Evolutionary conservation across 805 yeast genomes (phyloP).

Genomic region (Metschnikowia similis): DNA sequence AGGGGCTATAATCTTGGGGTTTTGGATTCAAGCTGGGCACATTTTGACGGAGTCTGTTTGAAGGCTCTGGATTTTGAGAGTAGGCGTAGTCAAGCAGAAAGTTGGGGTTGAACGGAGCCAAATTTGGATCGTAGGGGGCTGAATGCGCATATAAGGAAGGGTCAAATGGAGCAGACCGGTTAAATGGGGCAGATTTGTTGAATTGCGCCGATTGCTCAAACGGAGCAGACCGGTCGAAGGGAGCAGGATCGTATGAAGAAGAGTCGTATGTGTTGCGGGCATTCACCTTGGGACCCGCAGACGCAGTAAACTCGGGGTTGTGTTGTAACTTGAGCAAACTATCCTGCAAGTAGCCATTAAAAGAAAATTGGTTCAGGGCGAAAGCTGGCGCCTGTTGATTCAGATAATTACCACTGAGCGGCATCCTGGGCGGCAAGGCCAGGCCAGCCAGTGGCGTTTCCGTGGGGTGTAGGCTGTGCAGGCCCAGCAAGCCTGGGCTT

Average conservation of each 20-base stretch:
- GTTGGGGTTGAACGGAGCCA: background rate
- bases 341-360: slow-evolving; percentile 5
- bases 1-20: background rate
- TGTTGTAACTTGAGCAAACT: slow-evolving; percentile 8
- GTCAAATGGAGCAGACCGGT: background rate
- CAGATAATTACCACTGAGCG: background rate
- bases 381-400: background rate
- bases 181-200: too few relatives aligned
- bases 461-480: background rate
- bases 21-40: background rate
- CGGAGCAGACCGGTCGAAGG: background rate
- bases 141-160: background rate
- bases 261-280: background rate
- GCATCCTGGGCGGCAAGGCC: background rate
- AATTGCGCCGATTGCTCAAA: too few relatives aligned
- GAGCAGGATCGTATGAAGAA: background rate
- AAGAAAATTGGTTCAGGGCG: slow-evolving; percentile 1
- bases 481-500: background rate
- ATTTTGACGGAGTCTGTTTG: background rate
- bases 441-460: background rate
- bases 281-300: background rate
- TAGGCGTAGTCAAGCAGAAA: background rate
- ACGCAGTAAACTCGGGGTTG: background rate
- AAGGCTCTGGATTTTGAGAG: background rate
- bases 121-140: background rate